A percentile compares a stretch with the other conserved stretches of the same genome.
phyloP scores from a whole-genome alignment of 495 filamentous ascomycete genomes.

The Bathelium albidoporum region DNA sequence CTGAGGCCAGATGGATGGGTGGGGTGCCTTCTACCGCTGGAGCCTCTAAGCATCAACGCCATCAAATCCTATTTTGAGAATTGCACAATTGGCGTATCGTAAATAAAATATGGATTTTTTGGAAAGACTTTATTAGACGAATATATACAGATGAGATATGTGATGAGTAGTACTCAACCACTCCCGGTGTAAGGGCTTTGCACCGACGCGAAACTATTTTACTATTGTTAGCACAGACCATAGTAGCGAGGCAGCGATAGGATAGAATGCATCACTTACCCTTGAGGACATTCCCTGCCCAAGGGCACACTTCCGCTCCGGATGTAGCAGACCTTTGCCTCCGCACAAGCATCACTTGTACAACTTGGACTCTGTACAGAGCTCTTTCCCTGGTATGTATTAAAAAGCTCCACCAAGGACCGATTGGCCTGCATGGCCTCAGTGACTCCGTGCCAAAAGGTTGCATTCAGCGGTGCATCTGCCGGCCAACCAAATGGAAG shows the following conservation, averaged over 20 bases:
- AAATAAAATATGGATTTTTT: background rate
- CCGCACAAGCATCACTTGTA: slow-evolving; percentile 38
- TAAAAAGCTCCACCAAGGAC: slow-evolving; percentile 40
- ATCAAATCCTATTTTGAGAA: background rate
- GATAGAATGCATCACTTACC: slow-evolving; percentile 21
- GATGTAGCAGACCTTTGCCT: slow-evolving; percentile 53
- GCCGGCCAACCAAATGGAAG: slow-evolving; percentile 36
- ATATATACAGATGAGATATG: background rate
- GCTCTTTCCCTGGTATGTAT: slow-evolving; percentile 44
- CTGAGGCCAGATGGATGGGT: slow-evolving; percentile 41
- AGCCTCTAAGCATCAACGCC: background rate
- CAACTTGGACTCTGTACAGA: slow-evolving; percentile 44
- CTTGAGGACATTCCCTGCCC: slow-evolving; percentile 41
- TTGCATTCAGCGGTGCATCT: slow-evolving; percentile 44
- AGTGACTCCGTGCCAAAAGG: slow-evolving; percentile 49
- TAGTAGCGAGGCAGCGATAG: background rate
- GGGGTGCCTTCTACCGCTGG: slow-evolving; percentile 9
- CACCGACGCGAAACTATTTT: background rate
- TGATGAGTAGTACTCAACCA: background rate
- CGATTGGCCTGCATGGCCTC: slow-evolving; percentile 48
- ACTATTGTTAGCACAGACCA: background rate
- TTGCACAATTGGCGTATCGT: background rate
- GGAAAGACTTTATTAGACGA: background rate
- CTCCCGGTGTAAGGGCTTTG: background rate
- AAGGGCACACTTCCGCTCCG: slow-evolving; percentile 44